phyloP scores from a whole-genome alignment of 345 rosid species.

The Reutealis trisperma region DNA sequence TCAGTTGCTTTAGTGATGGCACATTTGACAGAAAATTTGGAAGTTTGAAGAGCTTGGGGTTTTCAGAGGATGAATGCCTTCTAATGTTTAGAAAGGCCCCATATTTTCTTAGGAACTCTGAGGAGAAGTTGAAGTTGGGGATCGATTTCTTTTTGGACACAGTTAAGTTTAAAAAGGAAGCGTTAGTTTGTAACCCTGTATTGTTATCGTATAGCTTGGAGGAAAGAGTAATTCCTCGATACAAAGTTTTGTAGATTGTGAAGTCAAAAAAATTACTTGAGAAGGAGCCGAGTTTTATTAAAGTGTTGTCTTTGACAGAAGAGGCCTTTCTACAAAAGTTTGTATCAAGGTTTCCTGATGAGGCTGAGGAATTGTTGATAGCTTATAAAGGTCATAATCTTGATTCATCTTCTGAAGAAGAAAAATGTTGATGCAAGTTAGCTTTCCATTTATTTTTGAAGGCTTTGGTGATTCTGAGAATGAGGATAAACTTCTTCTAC shows the following conservation, averaged over 20 bases:
- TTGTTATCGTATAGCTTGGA: too few species aligned
- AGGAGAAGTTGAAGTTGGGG: too few species aligned
- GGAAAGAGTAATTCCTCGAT: too few species aligned
- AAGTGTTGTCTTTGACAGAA: slow-evolving; percentile 9
- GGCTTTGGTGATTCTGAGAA: too few species aligned
- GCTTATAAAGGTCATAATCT: slow-evolving; percentile 33
- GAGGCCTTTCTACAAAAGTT: slow-evolving; percentile 34
- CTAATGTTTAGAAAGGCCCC: slow-evolving; percentile 40
- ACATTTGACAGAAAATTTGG: slow-evolving; percentile 30
- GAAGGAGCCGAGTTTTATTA: slow-evolving; percentile 21
- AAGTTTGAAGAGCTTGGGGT: slow-evolving; percentile 31
- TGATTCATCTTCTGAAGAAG: slow-evolving; percentile 2
- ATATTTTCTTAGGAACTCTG: slow-evolving; percentile 10
- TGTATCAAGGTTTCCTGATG: neutral
- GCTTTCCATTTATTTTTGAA: neutral
- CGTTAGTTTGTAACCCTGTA: too few species aligned
- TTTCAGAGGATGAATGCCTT: slow-evolving; percentile 26
- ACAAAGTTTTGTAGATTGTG: slow-evolving; percentile 30
- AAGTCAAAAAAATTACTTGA: slow-evolving; percentile 23
- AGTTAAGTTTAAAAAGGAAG: too few species aligned
- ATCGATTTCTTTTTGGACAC: too few species aligned
- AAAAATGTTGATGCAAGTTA: neutral
- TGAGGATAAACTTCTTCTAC: too few species aligned
- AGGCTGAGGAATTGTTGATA: neutral
- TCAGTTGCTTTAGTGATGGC: slow-evolving; percentile 32